Percentiles rank a stretch among this genome's conserved stretches.
Conservation (phyloP, 352 stramenopile species). For the Phytophthora boehmeriae region DNA sequence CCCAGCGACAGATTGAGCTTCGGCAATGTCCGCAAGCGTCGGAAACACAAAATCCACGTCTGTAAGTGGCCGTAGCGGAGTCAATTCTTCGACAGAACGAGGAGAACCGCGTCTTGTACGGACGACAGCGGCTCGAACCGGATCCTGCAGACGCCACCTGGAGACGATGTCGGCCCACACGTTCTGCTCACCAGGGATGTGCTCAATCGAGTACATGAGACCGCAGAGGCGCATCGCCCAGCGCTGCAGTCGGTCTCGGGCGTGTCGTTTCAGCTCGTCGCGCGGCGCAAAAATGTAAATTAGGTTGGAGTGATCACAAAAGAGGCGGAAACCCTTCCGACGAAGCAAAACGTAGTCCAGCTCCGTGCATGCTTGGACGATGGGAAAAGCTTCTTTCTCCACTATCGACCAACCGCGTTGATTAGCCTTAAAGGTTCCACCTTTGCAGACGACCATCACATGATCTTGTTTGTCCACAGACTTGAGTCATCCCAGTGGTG, state of each 20-base stretch:
- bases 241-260: not conserved
- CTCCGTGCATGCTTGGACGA: constrained; percentile 6
- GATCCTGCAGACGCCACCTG: not conserved
- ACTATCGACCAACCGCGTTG: constrained; percentile 16
- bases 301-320: not conserved
- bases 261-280: not conserved
- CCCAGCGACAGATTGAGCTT: too few relatives aligned
- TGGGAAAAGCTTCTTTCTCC: constrained; percentile 18
- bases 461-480: constrained; percentile 5
- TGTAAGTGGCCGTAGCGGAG: too few relatives aligned
- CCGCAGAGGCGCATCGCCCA: not conserved
- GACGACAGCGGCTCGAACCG: too few relatives aligned
- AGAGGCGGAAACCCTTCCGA: not conserved
- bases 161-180: not conserved
- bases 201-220: not conserved
- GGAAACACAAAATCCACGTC: too few relatives aligned
- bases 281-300: not conserved
- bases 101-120: too few relatives aligned
- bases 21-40: too few relatives aligned
- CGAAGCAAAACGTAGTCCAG: not conserved
- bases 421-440: constrained; percentile 4
- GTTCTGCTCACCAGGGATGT: not conserved
- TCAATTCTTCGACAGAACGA: too few relatives aligned
- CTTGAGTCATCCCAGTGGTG: not conserved
- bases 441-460: constrained; percentile 4